Base-by-base conservation (phyloP, 768 basidiomycete species). In the Boletus patriciae region DNA sequence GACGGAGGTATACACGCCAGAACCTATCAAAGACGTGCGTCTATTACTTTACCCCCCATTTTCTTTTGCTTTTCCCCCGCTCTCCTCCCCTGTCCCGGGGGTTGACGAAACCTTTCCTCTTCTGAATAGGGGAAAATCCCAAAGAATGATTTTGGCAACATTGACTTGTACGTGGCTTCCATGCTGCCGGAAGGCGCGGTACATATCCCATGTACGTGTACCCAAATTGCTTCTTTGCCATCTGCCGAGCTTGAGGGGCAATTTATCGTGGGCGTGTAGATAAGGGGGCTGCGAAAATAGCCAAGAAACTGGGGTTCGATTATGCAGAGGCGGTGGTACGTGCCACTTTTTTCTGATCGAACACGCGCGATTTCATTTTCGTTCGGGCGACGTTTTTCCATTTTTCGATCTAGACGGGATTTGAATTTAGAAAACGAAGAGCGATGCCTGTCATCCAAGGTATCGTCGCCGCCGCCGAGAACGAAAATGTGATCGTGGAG, bases 91-190 rank as follows among this genome's bases (percentile, higher is more conserved):
- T n/a, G 25, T 40, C 37, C 31, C 50, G 16, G 31, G 19, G 33
- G 41, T 23, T 60, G 27, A 63, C 51, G 40, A 60, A 50, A 50
- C 18, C 3, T 36, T 54, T 47, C 19, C 52, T 40, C 55, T 60
- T 66, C 59, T 25, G 47, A 40, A 27, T 66, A 98, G 95, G 96
- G 96, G 33, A 85, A 83, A 69, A 83, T 99, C 31, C 94, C 94
- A 7, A 95, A 92, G 76, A 99, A 99, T 66, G 84, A 87, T 61
- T 99, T 96, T 70, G 96, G 96, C 18, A 99, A 98, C 70, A 90
- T 99, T 61, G 96, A 99, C 74, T 74, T 99, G 25, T 99, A 96
- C 70, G 92, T 91, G 25, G 88, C 92, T 29, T 87, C 92, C 4
- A 99, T 99, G 97, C 79, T 98, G 31, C 97, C 97, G 3, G 74